phyloP scores from a whole-genome alignment of 225 moss, liverwort and hornwort species.

The Pseudoscleropodium purum region DNA sequence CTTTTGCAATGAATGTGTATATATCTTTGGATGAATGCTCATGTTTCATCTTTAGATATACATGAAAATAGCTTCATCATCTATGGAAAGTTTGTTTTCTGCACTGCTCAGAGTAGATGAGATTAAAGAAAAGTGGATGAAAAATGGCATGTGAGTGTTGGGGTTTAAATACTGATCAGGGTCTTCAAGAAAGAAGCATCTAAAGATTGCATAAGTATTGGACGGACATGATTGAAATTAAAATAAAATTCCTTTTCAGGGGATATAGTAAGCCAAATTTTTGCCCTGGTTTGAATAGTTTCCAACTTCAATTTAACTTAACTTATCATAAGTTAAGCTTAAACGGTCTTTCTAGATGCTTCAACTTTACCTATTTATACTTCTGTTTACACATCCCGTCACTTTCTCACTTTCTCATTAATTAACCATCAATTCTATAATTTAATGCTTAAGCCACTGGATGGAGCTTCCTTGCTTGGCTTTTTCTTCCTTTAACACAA shows the following conservation, averaged over 20 bases:
- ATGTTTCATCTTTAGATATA: neutral
- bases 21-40: neutral
- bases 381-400: neutral
- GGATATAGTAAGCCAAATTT: neutral
- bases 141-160: neutral
- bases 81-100: rapidly evolving
- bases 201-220: neutral
- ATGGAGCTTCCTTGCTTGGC: neutral
- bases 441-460: too few relatives aligned
- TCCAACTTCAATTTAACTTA: too few relatives aligned
- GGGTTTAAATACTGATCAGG: neutral
- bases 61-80: neutral
- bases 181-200: neutral
- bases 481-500: neutral
- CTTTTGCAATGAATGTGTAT: neutral
- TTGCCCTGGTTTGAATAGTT: neutral
- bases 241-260: neutral
- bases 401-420: neutral
- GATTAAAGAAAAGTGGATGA: neutral
- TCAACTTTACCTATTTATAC: neutral
- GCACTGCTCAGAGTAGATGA: neutral
- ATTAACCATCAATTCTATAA: neutral
- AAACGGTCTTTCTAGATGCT: neutral
- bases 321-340: too few relatives aligned
- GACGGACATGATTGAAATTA: neutral